Percentiles rank a stretch among this genome's conserved stretches.
Evolutionary conservation across 805 yeast species (phyloP).

Genomic region (Kodamaea neixiangensis): DNA sequence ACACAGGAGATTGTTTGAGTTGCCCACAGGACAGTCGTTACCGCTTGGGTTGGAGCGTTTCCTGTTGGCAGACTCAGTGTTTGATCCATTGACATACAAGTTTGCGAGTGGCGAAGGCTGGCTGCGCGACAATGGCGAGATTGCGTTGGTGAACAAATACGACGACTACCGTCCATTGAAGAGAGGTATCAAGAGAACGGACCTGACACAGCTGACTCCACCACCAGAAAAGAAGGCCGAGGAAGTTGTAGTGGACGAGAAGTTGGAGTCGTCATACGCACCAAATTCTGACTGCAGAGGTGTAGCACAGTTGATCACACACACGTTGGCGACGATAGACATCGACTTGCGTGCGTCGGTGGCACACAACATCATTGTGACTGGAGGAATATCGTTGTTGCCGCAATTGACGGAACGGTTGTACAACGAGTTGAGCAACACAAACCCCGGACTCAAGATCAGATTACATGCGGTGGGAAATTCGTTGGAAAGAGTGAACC

Average conservation of each 20-base stretch:
- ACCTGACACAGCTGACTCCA: slow-evolving; percentile 35
- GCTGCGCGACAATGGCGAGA: slow-evolving; percentile 53
- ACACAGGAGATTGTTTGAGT: slow-evolving; percentile 58
- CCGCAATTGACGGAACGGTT: slow-evolving; percentile 82
- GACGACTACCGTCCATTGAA: slow-evolving; percentile 76
- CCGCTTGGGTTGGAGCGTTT: slow-evolving; percentile 63
- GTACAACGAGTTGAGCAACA: slow-evolving; percentile 63
- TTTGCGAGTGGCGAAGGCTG: slow-evolving; percentile 29
- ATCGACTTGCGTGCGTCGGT: slow-evolving; percentile 81
- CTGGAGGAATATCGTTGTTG: slow-evolving; percentile 79
- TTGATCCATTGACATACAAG: slow-evolving; percentile 56
- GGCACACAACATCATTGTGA: slow-evolving; percentile 84
- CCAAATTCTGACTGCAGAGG: slow-evolving; percentile 35
- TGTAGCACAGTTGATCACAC: slow-evolving; percentile 60
- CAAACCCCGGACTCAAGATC: slow-evolving; percentile 83
- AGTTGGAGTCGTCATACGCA: slow-evolving; percentile 9
- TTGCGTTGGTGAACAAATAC: slow-evolving; percentile 44
- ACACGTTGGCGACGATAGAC: slow-evolving; percentile 61
- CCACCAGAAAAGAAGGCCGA: slow-evolving; percentile 16
- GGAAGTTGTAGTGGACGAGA: slow-evolving; percentile 1
- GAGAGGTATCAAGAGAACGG: slow-evolving; percentile 48
- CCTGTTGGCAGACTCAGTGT: slow-evolving; percentile 69
- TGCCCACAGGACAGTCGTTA: slow-evolving; percentile 73
- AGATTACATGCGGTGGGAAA: slow-evolving; percentile 82
- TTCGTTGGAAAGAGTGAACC: slow-evolving; percentile 71